phyloP scores from a whole-genome alignment of 176 grass and related monocot species.

The Cocos nucifera region DNA sequence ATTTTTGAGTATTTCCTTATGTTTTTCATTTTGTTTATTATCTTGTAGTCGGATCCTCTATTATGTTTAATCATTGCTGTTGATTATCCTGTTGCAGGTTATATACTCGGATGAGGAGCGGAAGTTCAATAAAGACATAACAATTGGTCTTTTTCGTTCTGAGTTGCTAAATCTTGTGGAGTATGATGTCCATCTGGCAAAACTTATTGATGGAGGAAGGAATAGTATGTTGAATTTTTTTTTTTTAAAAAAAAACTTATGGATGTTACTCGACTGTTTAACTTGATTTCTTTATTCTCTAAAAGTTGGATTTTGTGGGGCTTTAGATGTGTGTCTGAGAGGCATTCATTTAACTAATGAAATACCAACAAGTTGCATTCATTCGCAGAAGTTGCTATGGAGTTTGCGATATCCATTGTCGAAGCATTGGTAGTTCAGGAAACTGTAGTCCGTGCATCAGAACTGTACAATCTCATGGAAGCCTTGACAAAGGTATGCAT shows the following conservation, averaged over 20 bases:
- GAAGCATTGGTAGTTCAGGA: conserved; percentile 76
- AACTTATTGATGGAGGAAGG: conserved; percentile 87
- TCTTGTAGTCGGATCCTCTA: no score
- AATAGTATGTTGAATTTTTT: conserved; percentile 44
- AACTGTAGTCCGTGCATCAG: conserved; percentile 40
- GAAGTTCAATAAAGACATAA: conserved; percentile 76
- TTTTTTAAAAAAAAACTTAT: not conserved
- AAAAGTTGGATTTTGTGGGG: not conserved
- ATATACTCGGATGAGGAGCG: conserved; percentile 85
- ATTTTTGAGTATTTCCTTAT: no score
- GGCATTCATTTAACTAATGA: not conserved
- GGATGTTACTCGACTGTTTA: not conserved
- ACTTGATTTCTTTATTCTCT: not conserved
- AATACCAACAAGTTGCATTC: conserved; percentile 14
- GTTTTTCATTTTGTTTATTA: no score
- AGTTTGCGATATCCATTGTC: conserved; percentile 80
- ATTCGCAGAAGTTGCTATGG: conserved; percentile 58
- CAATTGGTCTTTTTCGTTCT: conserved; percentile 62
- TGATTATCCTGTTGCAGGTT: conserved; percentile 34
- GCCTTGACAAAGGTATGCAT: conserved; percentile 57
- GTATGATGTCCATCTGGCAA: conserved; percentile 79
- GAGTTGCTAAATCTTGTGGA: conserved; percentile 81
- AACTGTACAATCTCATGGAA: conserved; percentile 80
- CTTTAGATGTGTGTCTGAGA: conserved; percentile 6
- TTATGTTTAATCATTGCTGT: no score